Percentiles rank a stretch among this genome's conserved stretches.
phyloP scores from a whole-genome alignment of 352 stramenopile species.

The Phytophthora sp. region DNA sequence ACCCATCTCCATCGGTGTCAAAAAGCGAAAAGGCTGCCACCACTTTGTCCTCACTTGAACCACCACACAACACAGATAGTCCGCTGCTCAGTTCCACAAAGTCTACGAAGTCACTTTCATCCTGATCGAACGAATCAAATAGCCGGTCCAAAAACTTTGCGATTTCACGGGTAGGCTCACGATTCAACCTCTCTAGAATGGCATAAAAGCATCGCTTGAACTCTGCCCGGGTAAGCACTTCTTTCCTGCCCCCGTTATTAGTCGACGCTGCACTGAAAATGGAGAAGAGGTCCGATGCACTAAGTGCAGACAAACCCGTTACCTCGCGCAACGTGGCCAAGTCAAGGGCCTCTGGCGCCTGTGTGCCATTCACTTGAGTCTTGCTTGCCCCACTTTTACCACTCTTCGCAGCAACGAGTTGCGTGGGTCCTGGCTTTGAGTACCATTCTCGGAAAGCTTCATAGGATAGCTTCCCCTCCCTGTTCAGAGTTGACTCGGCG shows the following conservation, averaged over 20 bases:
- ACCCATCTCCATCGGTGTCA: conserved; percentile 83
- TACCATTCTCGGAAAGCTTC: conserved; percentile 83
- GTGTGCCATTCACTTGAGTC: conserved; percentile 12
- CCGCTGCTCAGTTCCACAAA: conserved; percentile 81
- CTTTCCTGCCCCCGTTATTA: conserved; percentile 4
- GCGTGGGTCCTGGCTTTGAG: conserved; percentile 61
- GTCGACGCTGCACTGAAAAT: conserved; percentile 51
- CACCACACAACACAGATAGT: conserved; percentile 78
- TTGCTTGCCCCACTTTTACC: conserved; percentile 2
- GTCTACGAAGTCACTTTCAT: conserved; percentile 73
- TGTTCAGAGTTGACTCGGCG: conserved; percentile 63
- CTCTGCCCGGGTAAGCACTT: conserved; percentile 57
- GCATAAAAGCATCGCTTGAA: conserved; percentile 76
- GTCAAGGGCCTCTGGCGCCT: conserved; percentile 20
- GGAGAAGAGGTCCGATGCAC: conserved; percentile 64
- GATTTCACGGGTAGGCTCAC: conserved; percentile 54
- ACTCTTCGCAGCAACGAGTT: conserved; percentile 34
- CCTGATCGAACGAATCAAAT: conserved; percentile 80
- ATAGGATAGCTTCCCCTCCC: conserved; percentile 76
- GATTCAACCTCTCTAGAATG: conserved; percentile 68
- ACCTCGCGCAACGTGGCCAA: conserved; percentile 49
- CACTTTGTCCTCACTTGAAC: conserved; percentile 79
- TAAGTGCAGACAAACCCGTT: conserved; percentile 58
- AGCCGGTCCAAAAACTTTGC: conserved; percentile 69
- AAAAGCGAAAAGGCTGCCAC: conserved; percentile 85